Evolutionary conservation across 129 eudicot genomes (phyloP).

Genomic region (Flaveria ramosissima): DNA sequence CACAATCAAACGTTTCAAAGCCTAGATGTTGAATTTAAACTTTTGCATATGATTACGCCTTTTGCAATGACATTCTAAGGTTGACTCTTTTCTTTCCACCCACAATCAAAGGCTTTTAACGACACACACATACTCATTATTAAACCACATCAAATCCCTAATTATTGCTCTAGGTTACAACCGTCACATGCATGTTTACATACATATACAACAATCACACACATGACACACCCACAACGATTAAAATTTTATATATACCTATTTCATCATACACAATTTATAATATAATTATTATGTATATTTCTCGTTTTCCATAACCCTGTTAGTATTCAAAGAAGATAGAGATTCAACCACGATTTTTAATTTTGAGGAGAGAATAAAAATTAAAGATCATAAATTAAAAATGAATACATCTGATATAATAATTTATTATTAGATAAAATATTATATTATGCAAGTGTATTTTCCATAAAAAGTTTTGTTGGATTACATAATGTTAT

Average conservation of each 20-base stretch:
- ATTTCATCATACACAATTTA: not conserved
- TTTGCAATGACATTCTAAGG: slow-evolving; percentile 3
- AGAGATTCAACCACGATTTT: no score
- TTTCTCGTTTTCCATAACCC: no score
- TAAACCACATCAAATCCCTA: not conserved
- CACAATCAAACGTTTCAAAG: not conserved
- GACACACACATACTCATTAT: not conserved
- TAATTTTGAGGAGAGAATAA: no score
- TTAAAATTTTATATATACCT: not conserved
- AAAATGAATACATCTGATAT: no score
- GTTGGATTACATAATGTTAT: no score
- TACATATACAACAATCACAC: not conserved
- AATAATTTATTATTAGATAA: no score
- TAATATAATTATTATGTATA: no score
- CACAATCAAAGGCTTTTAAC: slow-evolving; percentile 12
- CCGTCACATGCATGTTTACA: not conserved
- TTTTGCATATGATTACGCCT: not conserved
- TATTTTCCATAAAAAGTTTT: no score
- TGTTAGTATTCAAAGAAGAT: no score
- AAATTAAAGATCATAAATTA: no score
- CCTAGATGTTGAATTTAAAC: not conserved
- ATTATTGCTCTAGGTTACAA: not conserved
- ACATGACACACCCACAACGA: no score
- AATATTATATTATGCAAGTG: no score
- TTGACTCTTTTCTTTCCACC: not conserved